Evolutionary conservation across 179 eudicot species (phyloP).

Genomic region (Spinacia oleracea): DNA sequence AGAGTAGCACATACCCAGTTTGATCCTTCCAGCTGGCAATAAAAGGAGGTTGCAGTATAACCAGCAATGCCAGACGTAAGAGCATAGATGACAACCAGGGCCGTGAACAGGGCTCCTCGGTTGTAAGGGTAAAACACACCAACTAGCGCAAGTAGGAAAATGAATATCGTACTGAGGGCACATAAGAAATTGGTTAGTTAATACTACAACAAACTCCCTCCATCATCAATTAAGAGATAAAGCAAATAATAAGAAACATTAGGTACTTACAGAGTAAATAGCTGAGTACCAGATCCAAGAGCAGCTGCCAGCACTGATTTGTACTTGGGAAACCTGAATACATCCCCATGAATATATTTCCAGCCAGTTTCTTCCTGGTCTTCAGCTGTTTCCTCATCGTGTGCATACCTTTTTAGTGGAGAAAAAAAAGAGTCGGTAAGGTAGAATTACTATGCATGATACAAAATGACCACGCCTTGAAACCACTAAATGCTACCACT

Average conservation of each 20-base stretch:
- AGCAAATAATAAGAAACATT: background rate
- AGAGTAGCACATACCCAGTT: slow-evolving; percentile 38
- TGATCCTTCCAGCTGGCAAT: slow-evolving; percentile 48
- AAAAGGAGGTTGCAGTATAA: slow-evolving; percentile 46
- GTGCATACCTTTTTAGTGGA: slow-evolving; percentile 38
- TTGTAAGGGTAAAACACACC: slow-evolving; percentile 52
- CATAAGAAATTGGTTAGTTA: slow-evolving; percentile 14
- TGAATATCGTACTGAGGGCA: slow-evolving; percentile 39
- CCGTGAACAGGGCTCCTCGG: slow-evolving; percentile 49
- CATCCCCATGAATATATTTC: slow-evolving; percentile 55
- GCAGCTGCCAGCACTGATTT: slow-evolving; percentile 50
- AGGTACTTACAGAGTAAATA: slow-evolving; percentile 44
- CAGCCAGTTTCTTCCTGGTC: slow-evolving; percentile 53
- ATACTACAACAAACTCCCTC: background rate
- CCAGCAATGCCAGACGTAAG: slow-evolving; percentile 55
- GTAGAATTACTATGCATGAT: background rate
- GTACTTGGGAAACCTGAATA: slow-evolving; percentile 45
- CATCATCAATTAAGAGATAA: background rate
- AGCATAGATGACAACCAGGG: slow-evolving; percentile 48
- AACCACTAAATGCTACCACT: background rate
- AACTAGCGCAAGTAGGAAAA: slow-evolving; percentile 44
- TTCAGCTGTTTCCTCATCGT: slow-evolving; percentile 52
- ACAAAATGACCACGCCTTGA: slow-evolving; percentile 5
- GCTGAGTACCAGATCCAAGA: slow-evolving; percentile 49
- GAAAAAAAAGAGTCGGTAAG: background rate